Evolutionary conservation across 768 basidiomycete species (phyloP).

Genomic region (Mycena belliarum): DNA sequence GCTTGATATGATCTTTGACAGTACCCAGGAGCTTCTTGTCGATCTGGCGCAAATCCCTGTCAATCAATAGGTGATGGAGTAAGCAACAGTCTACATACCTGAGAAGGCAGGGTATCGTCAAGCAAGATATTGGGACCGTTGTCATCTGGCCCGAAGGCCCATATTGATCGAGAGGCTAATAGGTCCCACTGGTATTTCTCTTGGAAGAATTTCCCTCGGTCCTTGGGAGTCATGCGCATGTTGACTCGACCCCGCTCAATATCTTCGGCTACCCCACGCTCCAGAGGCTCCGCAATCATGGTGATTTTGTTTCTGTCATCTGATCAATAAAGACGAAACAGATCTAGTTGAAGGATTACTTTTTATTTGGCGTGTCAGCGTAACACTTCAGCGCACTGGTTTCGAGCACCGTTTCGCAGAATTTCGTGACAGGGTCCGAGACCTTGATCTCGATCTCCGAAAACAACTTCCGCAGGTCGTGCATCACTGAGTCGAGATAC

Average conservation of each 20-base stretch:
- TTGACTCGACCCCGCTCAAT: conserved; percentile 91
- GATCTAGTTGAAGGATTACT: conserved; percentile 45
- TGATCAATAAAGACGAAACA: conserved; percentile 12
- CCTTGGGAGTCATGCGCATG: conserved; percentile 94
- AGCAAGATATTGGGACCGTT: conserved; percentile 90
- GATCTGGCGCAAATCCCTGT: conserved; percentile 46
- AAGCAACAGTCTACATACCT: conserved; percentile 47
- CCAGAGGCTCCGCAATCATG: conserved; percentile 98
- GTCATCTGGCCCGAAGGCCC: conserved; percentile 99
- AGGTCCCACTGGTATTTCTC: conserved; percentile 98
- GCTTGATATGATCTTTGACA: conserved; percentile 94
- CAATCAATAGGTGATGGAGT: conserved; percentile 2
- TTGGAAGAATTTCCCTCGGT: conserved; percentile 94
- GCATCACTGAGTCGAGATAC: conserved; percentile 95
- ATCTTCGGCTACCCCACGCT: conserved; percentile 94
- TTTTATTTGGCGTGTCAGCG: conserved; percentile 99
- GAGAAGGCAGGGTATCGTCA: conserved; percentile 95
- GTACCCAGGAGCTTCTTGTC: conserved; percentile 90
- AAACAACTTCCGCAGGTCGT: conserved; percentile 89
- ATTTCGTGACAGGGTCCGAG: conserved; percentile 97
- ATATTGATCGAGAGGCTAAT: conserved; percentile 95
- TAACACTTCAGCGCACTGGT: conserved; percentile 98
- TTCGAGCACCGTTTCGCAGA: conserved; percentile 97
- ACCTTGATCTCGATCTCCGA: conserved; percentile 99
- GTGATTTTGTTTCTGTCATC: conserved; percentile 88